phyloP scores from a whole-genome alignment of 2,329 filamentous ascomycete species.

The Colletotrichum sidae region DNA sequence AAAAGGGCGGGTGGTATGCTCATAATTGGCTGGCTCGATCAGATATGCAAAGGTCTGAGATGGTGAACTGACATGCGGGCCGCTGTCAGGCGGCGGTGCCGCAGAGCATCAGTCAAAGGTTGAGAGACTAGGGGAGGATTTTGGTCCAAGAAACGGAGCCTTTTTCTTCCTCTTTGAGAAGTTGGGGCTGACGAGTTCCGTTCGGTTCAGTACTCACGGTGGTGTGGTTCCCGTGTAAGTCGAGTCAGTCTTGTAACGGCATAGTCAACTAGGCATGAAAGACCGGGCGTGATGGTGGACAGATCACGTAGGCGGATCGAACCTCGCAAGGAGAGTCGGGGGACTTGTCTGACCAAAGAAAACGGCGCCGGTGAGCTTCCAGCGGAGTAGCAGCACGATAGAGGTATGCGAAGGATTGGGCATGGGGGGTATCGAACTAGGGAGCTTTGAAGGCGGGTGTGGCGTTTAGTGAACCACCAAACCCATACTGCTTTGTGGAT shows the following conservation, averaged over 20 bases:
- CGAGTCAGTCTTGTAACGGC: conserved; percentile 23
- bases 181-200: conserved; percentile 3
- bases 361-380: neutral
- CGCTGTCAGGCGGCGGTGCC: conserved; percentile 13
- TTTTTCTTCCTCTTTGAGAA: neutral
- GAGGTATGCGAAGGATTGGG: no score
- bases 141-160: neutral
- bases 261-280: conserved; percentile 7
- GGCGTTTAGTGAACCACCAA: no score
- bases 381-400: no score
- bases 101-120: conserved; percentile 1
- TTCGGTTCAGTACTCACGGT: conserved; percentile 4
- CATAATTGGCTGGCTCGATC: neutral
- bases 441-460: no score
- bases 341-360: neutral
- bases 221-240: neutral
- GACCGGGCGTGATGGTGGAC: neutral
- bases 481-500: no score
- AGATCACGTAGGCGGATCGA: neutral
- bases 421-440: no score
- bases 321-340: conserved; percentile 4
- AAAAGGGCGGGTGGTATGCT: neutral
- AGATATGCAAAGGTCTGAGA: conserved; percentile 1
- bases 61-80: conserved; percentile 21
- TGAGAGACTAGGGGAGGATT: neutral